phyloP scores from a whole-genome alignment of 805 yeast species.

The Metahyphopichia silvanorum region DNA sequence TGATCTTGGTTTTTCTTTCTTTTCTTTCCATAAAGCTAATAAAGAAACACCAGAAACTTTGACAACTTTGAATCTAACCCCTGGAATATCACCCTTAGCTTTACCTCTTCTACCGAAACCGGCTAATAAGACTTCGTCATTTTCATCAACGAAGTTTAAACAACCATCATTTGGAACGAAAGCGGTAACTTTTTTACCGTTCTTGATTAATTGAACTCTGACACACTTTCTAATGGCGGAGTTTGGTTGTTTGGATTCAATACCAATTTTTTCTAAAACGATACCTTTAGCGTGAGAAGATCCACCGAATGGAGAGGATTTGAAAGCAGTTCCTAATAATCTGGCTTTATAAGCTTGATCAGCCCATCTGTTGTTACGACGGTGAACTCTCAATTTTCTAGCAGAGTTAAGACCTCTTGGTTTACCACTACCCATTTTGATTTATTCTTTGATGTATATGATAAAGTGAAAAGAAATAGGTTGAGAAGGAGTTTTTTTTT shows the following conservation, averaged over 20 bases:
- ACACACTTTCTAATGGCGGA: conserved; percentile 99
- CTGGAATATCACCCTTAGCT: conserved; percentile 99
- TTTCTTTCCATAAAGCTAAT: conserved; percentile 99
- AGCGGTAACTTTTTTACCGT: conserved; percentile 99
- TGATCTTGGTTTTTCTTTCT: conserved; percentile 99
- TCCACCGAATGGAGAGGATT: conserved; percentile 99
- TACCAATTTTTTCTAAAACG: conserved; percentile 98
- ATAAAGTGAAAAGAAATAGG: background rate
- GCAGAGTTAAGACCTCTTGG: conserved; percentile 99
- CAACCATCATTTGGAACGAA: conserved; percentile 99
- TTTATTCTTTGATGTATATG: conserved; percentile 12
- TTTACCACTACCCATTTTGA: conserved; percentile 97
- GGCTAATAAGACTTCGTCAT: conserved; percentile 98
- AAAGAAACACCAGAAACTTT: conserved; percentile 99
- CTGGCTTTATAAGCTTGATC: conserved; percentile 97
- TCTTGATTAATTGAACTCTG: conserved; percentile 99
- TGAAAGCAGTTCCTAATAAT: conserved; percentile 99
- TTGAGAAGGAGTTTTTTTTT: conserved; percentile 1
- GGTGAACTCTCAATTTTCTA: conserved; percentile 99
- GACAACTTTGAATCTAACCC: conserved; percentile 99
- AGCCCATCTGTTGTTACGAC: conserved; percentile 99
- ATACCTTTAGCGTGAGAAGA: conserved; percentile 99
- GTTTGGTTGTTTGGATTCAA: conserved; percentile 99
- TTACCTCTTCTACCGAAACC: conserved; percentile 99
- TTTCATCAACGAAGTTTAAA: conserved; percentile 99